Evolutionary conservation across 345 rosid species (phyloP).

Genomic region (Dipteronia sinensis): DNA sequence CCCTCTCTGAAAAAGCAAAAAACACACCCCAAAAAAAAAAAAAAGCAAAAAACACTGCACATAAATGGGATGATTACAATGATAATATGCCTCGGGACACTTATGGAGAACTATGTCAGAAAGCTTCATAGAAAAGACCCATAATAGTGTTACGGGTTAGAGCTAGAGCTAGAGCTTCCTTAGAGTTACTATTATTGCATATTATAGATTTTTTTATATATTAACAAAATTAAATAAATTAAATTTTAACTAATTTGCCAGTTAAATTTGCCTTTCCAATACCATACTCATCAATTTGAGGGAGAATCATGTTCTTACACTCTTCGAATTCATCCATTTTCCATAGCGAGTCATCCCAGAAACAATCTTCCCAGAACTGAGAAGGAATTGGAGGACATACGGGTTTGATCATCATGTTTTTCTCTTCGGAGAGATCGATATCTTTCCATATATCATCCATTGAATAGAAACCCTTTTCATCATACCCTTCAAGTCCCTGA

Average conservation of each 20-base stretch:
- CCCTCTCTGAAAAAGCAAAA: conserved; percentile 27
- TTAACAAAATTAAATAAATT: conserved; percentile 55
- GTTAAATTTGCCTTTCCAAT: conserved; percentile 32
- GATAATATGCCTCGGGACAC: background rate
- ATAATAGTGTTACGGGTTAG: conserved; percentile 30
- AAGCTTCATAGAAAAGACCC: no score
- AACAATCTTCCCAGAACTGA: conserved; percentile 62
- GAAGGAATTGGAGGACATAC: conserved; percentile 28
- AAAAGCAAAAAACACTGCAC: conserved; percentile 21
- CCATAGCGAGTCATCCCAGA: conserved; percentile 71
- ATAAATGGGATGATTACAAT: conserved; percentile 30
- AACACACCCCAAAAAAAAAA: conserved; percentile 35
- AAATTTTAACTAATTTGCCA: conserved; percentile 59
- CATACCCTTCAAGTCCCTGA: conserved; percentile 38
- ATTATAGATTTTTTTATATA: background rate
- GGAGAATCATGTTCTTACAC: conserved; percentile 55
- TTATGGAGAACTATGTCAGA: no score
- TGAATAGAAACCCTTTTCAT: conserved; percentile 48
- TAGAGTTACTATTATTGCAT: conserved; percentile 25
- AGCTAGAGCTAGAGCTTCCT: conserved; percentile 33
- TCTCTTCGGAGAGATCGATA: conserved; percentile 56
- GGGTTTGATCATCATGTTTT: conserved; percentile 15
- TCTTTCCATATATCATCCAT: conserved; percentile 97
- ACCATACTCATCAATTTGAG: conserved; percentile 40
- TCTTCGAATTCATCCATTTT: conserved; percentile 52